Evolutionary conservation across 2,329 filamentous ascomycete genomes (phyloP).

Genomic region (Botrytis fragariae): DNA sequence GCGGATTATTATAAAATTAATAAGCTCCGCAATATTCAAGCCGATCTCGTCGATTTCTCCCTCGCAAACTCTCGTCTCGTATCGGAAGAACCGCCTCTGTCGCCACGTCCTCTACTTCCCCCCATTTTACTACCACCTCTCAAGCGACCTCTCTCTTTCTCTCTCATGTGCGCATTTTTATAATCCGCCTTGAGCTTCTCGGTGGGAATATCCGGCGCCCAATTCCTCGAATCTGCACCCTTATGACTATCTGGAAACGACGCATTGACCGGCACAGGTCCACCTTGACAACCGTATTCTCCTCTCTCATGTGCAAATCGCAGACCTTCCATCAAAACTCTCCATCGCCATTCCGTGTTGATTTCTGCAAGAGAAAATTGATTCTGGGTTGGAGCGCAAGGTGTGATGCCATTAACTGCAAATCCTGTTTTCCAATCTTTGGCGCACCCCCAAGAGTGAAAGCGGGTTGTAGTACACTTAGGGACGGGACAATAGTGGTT

Average conservation of each 20-base stretch:
- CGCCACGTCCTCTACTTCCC: neutral
- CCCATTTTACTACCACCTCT: neutral
- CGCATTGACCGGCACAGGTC: neutral
- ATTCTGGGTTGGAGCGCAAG: neutral
- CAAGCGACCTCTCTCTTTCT: neutral
- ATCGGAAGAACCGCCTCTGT: neutral
- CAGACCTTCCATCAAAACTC: constrained; percentile 6
- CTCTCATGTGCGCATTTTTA: neutral
- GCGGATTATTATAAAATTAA: neutral
- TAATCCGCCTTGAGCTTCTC: neutral
- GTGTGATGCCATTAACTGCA: neutral
- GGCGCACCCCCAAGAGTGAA: constrained; percentile 7
- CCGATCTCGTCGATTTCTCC: neutral
- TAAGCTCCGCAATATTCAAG: neutral
- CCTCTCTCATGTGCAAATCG: neutral
- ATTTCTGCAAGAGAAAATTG: neutral
- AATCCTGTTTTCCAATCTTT: constrained; percentile 10
- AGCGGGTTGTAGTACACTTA: neutral
- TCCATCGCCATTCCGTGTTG: constrained; percentile 5
- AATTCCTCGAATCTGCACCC: neutral
- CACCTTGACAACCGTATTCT: neutral
- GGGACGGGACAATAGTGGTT: neutral
- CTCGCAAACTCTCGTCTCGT: neutral
- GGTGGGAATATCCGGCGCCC: neutral
- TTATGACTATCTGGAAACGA: neutral